Conservation (phyloP, 345 rosid genomes). For the Noccaea bulbosa region DNA sequence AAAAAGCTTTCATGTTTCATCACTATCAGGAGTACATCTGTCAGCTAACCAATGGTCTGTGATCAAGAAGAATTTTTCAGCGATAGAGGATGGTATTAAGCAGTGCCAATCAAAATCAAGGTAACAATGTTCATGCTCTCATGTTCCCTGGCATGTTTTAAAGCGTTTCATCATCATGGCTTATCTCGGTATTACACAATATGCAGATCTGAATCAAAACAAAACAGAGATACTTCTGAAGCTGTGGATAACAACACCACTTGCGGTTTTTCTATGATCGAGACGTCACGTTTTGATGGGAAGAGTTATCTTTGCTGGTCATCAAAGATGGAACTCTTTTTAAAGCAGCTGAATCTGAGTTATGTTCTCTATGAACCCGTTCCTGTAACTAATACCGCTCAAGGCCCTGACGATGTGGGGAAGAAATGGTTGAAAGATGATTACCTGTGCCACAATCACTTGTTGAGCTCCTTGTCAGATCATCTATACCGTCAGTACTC, state of each 20-base stretch:
- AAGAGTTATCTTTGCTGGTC: constrained; percentile 72
- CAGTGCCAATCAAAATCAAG: constrained; percentile 57
- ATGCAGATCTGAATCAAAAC: constrained; percentile 44
- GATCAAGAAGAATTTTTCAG: constrained; percentile 55
- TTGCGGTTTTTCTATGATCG: constrained; percentile 48
- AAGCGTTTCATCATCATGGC: not conserved
- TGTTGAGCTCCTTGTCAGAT: constrained; percentile 73
- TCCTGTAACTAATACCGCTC: constrained; percentile 43
- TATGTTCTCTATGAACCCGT: constrained; percentile 67
- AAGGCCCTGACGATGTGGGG: constrained; percentile 38
- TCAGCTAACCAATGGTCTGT: constrained; percentile 60
- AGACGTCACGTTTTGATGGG: constrained; percentile 71
- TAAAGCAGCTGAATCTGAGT: constrained; percentile 65
- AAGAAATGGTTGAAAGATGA: constrained; percentile 72
- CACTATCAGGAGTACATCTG: constrained; percentile 59
- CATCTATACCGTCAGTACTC: constrained; percentile 60
- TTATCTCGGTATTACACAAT: constrained; percentile 8
- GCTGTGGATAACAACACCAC: constrained; percentile 38
- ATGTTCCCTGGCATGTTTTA: constrained; percentile 2
- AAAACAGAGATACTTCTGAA: constrained; percentile 42
- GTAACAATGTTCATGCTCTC: constrained; percentile 52
- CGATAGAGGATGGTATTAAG: constrained; percentile 61
- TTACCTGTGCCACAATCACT: constrained; percentile 60
- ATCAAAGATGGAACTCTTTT: constrained; percentile 58
- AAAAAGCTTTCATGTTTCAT: constrained; percentile 26